Evolutionary conservation across 2,329 filamentous ascomycete species (phyloP), one percentile per base, ranked within the genome.

Genomic region (Venturia asperata): DNA sequence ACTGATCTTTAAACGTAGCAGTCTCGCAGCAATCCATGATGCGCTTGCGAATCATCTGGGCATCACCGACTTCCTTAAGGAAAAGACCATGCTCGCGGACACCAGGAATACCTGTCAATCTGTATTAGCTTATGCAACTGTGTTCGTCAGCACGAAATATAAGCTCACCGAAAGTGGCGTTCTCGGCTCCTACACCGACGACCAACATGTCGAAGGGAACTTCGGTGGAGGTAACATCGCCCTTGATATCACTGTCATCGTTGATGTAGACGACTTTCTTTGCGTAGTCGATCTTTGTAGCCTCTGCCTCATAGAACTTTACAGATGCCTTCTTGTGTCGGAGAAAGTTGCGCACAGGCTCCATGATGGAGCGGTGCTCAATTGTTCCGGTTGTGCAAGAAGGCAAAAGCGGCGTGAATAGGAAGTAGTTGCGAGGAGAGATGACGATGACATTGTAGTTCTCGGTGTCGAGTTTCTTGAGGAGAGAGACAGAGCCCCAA

Each of bases 1-100:
- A 83, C 81, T 99, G 94, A 74, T 92, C 93, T 85, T 97, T 97
- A 88, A 99, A 97, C 68, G 91, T 93, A 63, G 94, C 94, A 43
- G 93, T 97, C 81, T 99, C 94, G 71, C 96, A 92, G 77, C 94
- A 99, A 81, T 99, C 94, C 94, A 99, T 99, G 79, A 99, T 97
- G 79, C 91, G 92, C 83, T 93, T 97, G 74, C 94, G 91, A 75
- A 99, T 99, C 74, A 86, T 85, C 80, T 99, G 94, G 66, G 94
- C 94, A 77, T 99, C 95, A 70, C 85, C 87, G 74, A 99, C 96
- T 81, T 99, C 95, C 84, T 99, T 99, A 76, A 99, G 80, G 85
- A 99, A 99, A 81, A 92, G 96, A 71, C 91, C 93, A 82, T 99
- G 81, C 79, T 99, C 94, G 70, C 87, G 87, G 65, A 99, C 94